A percentile compares a stretch with the other conserved stretches of the same genome.
phyloP scores from a whole-genome alignment of 176 grass and related monocot species.

The Oryza meridionalis region DNA sequence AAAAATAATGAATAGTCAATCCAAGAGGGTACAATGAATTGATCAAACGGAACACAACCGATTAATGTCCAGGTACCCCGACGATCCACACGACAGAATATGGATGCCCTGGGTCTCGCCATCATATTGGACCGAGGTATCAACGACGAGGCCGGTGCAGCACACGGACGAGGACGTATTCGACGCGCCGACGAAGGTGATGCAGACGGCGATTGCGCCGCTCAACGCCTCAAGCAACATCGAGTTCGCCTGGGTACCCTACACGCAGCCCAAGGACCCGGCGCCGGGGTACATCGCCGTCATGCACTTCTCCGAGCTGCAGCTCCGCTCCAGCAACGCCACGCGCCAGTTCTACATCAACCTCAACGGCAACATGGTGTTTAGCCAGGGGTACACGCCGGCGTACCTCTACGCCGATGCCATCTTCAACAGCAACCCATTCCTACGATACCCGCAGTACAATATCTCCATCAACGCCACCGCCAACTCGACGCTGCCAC shows the following conservation, averaged over 20 bases:
- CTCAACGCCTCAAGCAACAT: slow-evolving; percentile 41
- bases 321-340: neutral
- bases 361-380: neutral
- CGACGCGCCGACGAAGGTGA: slow-evolving; percentile 41
- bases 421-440: neutral
- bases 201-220: slow-evolving; percentile 49
- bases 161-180: neutral
- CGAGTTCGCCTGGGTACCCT: slow-evolving; percentile 21
- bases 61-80: slow-evolving; percentile 41
- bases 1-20: too few species aligned
- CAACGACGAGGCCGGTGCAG: slow-evolving; percentile 13
- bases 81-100: slow-evolving; percentile 40
- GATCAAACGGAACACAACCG: neutral
- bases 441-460: neutral
- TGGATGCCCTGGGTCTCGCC: slow-evolving; percentile 6
- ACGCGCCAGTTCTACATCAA: slow-evolving; percentile 33
- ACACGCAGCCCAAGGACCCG: neutral
- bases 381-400: neutral
- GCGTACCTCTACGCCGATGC: neutral
- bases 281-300: slow-evolving; percentile 14
- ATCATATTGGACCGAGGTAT: slow-evolving; percentile 27
- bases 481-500: slow-evolving; percentile 43
- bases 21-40: neutral
- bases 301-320: slow-evolving; percentile 43
- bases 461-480: neutral